Base-by-base conservation (phyloP, 352 stramenopile genomes). In the Globisporangium emineosum region DNA sequence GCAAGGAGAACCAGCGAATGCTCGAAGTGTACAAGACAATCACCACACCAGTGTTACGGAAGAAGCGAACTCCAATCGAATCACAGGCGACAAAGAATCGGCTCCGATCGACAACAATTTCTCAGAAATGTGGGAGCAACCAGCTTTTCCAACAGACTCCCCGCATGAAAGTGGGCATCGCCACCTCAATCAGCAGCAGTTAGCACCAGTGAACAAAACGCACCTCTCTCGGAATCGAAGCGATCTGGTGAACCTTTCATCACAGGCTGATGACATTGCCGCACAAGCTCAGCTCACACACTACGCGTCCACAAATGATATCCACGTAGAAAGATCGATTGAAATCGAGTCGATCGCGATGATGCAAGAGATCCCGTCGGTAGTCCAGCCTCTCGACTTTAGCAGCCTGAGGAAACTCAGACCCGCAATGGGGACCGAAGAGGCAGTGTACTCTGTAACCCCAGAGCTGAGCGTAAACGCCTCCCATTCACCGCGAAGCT, bases 341-440 rank as follows among this genome's bases (percentile, higher is more conserved):
- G 40, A 32, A 17, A 62, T 67, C 42, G 62, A 58, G 2, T 54
- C 54, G 13, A 23, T 67, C 2, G 7, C 10, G 43, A 62, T 62
- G 62, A 35, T 43, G 32, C 62, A 67, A 25, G n/a, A 25, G 19
- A 62, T 62, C 19, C 62, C 62, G 2, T 57, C 62, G 45, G 49
- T 45, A 21, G 54, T 67, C 2, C 62, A 58, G 30, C 43, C 53
- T 0, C 62, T 67, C 5, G 62, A 67, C 56, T 67, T 67, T 29
- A 67, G 62, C 19, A 67, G 23, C n/a, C 43, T 67, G 29, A 25
- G 43, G 2, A 67, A 50, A 33, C 27, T 66, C 3, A 2, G 29
- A 2, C 12, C 47, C 19, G 23, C 42, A 19, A 17, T 13, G 13
- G 33, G 9, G 7, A 15, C 6, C 19, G 50, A 51, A 19, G 47